phyloP scores from a whole-genome alignment of 2,329 filamentous ascomycete species.

The Colletotrichum phormii region DNA sequence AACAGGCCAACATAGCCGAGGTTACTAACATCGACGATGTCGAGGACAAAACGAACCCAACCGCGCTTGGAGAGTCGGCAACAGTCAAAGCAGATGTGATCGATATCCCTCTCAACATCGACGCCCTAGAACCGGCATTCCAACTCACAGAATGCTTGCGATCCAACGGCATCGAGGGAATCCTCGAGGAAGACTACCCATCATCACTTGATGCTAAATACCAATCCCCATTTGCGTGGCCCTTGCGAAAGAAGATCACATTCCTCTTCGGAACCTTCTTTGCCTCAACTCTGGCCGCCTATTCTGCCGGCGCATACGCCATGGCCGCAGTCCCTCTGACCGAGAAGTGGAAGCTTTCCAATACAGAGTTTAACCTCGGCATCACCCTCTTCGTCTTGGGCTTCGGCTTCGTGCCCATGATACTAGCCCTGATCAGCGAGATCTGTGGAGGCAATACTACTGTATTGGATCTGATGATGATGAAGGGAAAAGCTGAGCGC shows the following conservation, averaged over 20 bases:
- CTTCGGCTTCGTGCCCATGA: slow-evolving; percentile 75
- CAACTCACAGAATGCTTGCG: background rate
- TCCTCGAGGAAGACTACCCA: background rate
- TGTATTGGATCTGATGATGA: too few relatives aligned
- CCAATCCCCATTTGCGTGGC: slow-evolving; percentile 27
- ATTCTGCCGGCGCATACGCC: slow-evolving; percentile 72
- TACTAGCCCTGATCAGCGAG: slow-evolving; percentile 75
- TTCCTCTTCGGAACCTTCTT: slow-evolving; percentile 42
- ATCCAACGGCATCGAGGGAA: background rate
- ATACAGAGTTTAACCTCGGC: slow-evolving; percentile 67
- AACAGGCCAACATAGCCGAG: slow-evolving; percentile 7
- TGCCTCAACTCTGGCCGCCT: slow-evolving; percentile 71
- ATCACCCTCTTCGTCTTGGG: slow-evolving; percentile 74
- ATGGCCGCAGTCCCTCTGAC: slow-evolving; percentile 66
- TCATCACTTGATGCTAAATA: slow-evolving; percentile 6
- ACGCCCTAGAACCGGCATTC: slow-evolving; percentile 10
- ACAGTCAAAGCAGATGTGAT: background rate
- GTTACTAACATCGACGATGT: background rate
- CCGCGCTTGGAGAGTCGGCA: background rate
- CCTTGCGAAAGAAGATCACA: slow-evolving; percentile 36
- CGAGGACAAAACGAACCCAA: background rate
- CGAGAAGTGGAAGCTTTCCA: slow-evolving; percentile 66
- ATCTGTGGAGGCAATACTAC: too few relatives aligned
- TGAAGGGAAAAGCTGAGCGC: too few relatives aligned
- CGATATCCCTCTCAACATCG: slow-evolving; percentile 6